phyloP scores from a whole-genome alignment of 345 rosid species.

The Clarkia xantiana region DNA sequence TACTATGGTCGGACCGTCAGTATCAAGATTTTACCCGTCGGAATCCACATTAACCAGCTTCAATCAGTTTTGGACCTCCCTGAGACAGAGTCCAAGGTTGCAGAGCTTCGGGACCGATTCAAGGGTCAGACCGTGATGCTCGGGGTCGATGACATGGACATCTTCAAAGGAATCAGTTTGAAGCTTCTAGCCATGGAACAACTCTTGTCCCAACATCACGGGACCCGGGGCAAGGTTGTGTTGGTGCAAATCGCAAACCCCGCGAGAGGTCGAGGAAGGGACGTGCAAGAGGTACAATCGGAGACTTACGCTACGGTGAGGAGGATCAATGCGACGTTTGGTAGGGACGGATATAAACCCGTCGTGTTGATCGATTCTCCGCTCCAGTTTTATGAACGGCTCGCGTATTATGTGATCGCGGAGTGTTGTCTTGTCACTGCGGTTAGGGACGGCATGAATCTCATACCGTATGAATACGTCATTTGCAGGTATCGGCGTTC shows the following conservation, averaged over 20 bases:
- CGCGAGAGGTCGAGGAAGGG: conserved; percentile 85
- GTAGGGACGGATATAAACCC: conserved; percentile 60
- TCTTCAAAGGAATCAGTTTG: conserved; percentile 84
- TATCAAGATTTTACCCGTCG: conserved; percentile 87
- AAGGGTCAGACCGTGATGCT: conserved; percentile 51
- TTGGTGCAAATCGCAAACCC: conserved; percentile 95
- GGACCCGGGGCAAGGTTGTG: conserved; percentile 55
- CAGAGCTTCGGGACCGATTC: conserved; percentile 54
- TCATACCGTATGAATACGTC: conserved; percentile 81
- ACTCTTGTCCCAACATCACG: conserved; percentile 60
- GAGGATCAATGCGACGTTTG: conserved; percentile 63
- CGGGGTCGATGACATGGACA: conserved; percentile 96
- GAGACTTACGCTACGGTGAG: conserved; percentile 61
- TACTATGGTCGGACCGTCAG: conserved; percentile 81
- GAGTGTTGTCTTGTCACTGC: conserved; percentile 95
- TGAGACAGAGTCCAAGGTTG: conserved; percentile 54
- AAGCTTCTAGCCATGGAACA: conserved; percentile 95
- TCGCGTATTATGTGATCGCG: conserved; percentile 80
- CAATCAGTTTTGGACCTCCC: conserved; percentile 60
- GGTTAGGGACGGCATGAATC: conserved; percentile 94
- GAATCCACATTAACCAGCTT: conserved; percentile 81
- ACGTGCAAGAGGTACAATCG: conserved; percentile 59
- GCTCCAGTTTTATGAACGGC: conserved; percentile 76
- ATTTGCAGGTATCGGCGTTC: conserved; percentile 18
- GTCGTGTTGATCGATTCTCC: conserved; percentile 60